Evolutionary conservation across 257 asterid species (phyloP), one percentile per base, ranked within the genome.

Genomic region (Schizonepeta tenuifolia): DNA sequence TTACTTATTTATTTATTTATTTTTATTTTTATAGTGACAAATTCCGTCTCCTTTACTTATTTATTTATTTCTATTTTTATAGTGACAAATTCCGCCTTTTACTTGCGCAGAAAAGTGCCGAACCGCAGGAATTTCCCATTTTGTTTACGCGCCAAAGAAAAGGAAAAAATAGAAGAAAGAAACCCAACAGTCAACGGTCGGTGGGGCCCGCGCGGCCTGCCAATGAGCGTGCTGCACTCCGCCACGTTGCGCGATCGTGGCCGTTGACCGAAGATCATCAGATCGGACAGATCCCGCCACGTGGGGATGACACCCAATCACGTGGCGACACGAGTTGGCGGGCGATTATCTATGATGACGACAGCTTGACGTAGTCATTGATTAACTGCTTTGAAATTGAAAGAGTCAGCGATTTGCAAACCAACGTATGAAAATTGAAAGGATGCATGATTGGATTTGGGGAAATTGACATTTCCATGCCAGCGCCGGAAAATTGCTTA

Each of bases 401-500:
- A 66, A 65, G 49, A 15, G 83, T 77, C 80, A 71, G 74, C 74
- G 36, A 28, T 28, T n/a, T 24, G 60, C 13, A 14, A 65, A 80
- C 76, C 7, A 21, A 62, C 74, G 67, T 62, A 50, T 20, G 61
- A 40, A 61, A 63, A n/a, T n/a, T 35, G 2, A 51, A 59, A 22
- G 50, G 36, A 15, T 1, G 59, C 24, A 35, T 36, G 28, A 50
- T 17, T 20, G 46, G 17, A 24, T 49, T 15, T 3, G 31, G 18
- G 21, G 15, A 13, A 11, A 40, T 38, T 38, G 67, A 75, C 71
- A 50, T 28, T 60, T 75, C 20, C 59, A 22, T 57, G 57, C 63
- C 74, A 13, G 78, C 69, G 75, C 82, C 63, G 72, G 24, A 33
- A 67, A 66, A 11, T 26, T 10, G 24, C 56, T 47, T 41, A 4